These are phyloP conservation scores for Middelhovenomyces tepae DNA, from an alignment of 805 yeast species.

Conservation along the genomic window DNA sequence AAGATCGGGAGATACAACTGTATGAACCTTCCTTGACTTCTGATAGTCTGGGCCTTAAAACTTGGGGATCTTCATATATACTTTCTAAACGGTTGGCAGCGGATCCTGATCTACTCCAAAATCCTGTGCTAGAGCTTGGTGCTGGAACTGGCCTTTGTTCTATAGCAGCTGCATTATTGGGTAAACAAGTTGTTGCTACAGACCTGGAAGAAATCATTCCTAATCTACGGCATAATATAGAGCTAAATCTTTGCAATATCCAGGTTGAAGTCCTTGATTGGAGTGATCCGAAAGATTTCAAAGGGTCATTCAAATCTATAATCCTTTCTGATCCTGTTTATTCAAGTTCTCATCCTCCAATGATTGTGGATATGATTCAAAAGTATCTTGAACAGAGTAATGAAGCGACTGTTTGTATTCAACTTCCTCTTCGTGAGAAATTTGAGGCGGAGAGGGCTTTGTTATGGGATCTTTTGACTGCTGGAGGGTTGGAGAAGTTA, in stretches of 20 bases:
- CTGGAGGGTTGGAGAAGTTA: slow-evolving; percentile 25
- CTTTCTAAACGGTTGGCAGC: slow-evolving; percentile 44
- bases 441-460: slow-evolving; percentile 56
- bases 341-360: slow-evolving; percentile 68
- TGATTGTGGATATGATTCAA: slow-evolving; percentile 55
- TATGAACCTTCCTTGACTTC: slow-evolving; percentile 80
- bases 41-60: slow-evolving; percentile 83
- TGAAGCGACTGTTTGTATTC: slow-evolving; percentile 48
- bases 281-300: slow-evolving; percentile 44
- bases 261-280: slow-evolving; percentile 62
- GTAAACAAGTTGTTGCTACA: slow-evolving; percentile 47
- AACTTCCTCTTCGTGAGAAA: slow-evolving; percentile 64
- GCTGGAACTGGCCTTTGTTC: slow-evolving; percentile 94
- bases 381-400: slow-evolving; percentile 32
- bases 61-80: slow-evolving; percentile 90
- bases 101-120: slow-evolving; percentile 17
- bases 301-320: slow-evolving; percentile 43
- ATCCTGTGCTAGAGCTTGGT: slow-evolving; percentile 56
- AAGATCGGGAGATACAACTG: slow-evolving; percentile 26
- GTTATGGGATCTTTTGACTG: slow-evolving; percentile 48
- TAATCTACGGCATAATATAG: slow-evolving; percentile 54
- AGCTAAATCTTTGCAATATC: slow-evolving; percentile 35
- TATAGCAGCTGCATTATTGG: slow-evolving; percentile 51
- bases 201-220: slow-evolving; percentile 73
- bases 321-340: slow-evolving; percentile 85